These are phyloP conservation scores for Cercospora citrullina DNA, from an alignment of 2,329 filamentous ascomycete genomes.

Conservation along the genomic window DNA sequence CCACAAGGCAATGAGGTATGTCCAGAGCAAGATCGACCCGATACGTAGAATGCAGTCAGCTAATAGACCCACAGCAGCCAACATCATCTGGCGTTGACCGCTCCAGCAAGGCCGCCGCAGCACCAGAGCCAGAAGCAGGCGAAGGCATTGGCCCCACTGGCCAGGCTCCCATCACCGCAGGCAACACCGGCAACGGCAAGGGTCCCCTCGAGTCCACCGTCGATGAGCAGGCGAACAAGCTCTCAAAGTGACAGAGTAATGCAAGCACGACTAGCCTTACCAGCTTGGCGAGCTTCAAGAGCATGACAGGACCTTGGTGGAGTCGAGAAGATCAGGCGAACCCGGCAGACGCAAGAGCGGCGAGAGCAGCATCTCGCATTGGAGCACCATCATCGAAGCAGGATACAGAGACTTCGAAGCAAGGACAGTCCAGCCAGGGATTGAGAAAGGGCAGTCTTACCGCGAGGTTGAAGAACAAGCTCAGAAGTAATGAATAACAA, in stretches of 20 bases:
- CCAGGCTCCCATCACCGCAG: conserved; percentile 14
- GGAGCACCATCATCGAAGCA: background rate
- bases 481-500: conserved; percentile 17
- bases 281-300: conserved; percentile 14
- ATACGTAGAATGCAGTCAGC: background rate
- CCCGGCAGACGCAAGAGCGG: conserved; percentile 14
- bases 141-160: conserved; percentile 28
- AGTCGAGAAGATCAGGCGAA: conserved; percentile 9
- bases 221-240: conserved; percentile 25
- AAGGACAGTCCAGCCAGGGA: conserved; percentile 7
- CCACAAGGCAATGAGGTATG: conserved; percentile 38
- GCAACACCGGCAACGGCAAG: conserved; percentile 22
- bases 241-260: conserved; percentile 21
- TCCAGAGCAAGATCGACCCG: background rate
- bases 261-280: conserved; percentile 15
- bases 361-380: conserved; percentile 8
- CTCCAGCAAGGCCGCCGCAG: conserved; percentile 43
- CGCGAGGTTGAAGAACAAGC: conserved; percentile 14
- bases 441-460: conserved; percentile 13
- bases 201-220: conserved; percentile 21
- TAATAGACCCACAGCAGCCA: conserved; percentile 9
- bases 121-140: conserved; percentile 43
- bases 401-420: background rate
- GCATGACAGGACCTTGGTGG: conserved; percentile 15
- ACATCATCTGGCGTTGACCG: conserved; percentile 37